Conservation (phyloP, 2,329 filamentous ascomycete genomes). For the Stemphylium lycopersici region DNA sequence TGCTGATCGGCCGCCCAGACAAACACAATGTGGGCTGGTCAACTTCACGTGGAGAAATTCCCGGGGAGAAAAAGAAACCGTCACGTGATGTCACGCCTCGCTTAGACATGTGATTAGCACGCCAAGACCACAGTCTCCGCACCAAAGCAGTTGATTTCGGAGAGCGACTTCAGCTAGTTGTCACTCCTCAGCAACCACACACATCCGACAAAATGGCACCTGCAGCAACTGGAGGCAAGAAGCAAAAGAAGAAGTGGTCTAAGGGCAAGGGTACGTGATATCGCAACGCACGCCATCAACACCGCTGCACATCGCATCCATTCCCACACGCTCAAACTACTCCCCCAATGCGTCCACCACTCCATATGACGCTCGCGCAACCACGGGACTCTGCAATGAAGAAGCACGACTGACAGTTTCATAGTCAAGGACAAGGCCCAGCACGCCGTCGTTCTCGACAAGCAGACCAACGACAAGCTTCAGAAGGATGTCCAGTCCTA, state of each 20-base stretch:
- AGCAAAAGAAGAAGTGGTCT: constrained; percentile 83
- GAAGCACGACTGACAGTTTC: constrained; percentile 35
- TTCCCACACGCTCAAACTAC: not conserved
- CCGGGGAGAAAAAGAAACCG: not conserved
- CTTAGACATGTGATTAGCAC: constrained; percentile 27
- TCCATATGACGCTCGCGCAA: constrained; percentile 7
- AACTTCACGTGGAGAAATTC: not conserved
- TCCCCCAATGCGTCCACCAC: not conserved
- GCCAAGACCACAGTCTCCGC: constrained; percentile 30
- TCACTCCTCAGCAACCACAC: constrained; percentile 43
- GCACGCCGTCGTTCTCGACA: constrained; percentile 99
- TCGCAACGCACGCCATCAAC: constrained; percentile 25
- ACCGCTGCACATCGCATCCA: constrained; percentile 9
- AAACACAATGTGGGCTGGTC: not conserved
- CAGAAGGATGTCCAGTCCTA: constrained; percentile 99
- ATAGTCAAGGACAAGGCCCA: constrained; percentile 99
- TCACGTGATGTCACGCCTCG: constrained; percentile 20
- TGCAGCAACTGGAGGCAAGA: constrained; percentile 72
- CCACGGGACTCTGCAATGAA: constrained; percentile 7
- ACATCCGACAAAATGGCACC: constrained; percentile 56
- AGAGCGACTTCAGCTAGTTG: constrained; percentile 13
- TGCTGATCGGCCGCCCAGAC: no score
- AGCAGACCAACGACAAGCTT: constrained; percentile 95
- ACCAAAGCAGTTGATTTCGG: constrained; percentile 13
- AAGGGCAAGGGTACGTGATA: constrained; percentile 63